Evolutionary conservation across 371 early-diverging fungal genomes (phyloP).

Genomic region (Dinochytrium kinnereticum): DNA sequence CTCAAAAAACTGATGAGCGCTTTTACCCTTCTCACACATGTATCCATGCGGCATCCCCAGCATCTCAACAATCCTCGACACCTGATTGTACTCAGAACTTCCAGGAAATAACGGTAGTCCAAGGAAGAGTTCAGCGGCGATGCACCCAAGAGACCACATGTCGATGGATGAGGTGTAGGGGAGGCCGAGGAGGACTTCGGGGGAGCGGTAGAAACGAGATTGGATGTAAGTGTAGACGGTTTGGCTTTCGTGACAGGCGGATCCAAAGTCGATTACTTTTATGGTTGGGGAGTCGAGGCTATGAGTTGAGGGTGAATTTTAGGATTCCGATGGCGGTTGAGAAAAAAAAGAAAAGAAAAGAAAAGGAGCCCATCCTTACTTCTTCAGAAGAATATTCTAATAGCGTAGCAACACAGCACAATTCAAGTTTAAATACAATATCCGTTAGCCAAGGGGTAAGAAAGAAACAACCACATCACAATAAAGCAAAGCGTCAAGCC

Average conservation of each 20-base stretch:
- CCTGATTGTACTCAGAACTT: conserved; percentile 86
- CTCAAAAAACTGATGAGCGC: conserved; percentile 76
- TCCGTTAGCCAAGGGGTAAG: too few relatives aligned
- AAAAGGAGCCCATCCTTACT: conserved; percentile 56
- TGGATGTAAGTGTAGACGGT: conserved; percentile 94
- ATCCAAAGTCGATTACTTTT: conserved; percentile 98
- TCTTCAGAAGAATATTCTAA: conserved; percentile 88
- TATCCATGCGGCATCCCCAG: conserved; percentile 83
- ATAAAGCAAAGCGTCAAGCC: too few relatives aligned
- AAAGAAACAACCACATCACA: too few relatives aligned
- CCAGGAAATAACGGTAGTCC: conserved; percentile 94
- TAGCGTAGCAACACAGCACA: too few relatives aligned
- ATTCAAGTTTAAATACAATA: too few relatives aligned
- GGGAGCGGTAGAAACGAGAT: conserved; percentile 95
- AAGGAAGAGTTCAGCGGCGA: conserved; percentile 95
- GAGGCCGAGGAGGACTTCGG: conserved; percentile 94
- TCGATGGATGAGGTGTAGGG: conserved; percentile 94
- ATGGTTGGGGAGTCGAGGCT: conserved; percentile 78
- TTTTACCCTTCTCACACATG: conserved; percentile 86
- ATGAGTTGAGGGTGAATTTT: conserved; percentile 10
- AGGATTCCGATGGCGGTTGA: not conserved
- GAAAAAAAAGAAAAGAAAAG: not conserved
- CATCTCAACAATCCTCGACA: conserved; percentile 84
- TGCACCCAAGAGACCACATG: conserved; percentile 99
- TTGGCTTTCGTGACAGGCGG: conserved; percentile 87